phyloP scores from a whole-genome alignment of 768 basidiomycete species.

The Infundibulicybe gibba region DNA sequence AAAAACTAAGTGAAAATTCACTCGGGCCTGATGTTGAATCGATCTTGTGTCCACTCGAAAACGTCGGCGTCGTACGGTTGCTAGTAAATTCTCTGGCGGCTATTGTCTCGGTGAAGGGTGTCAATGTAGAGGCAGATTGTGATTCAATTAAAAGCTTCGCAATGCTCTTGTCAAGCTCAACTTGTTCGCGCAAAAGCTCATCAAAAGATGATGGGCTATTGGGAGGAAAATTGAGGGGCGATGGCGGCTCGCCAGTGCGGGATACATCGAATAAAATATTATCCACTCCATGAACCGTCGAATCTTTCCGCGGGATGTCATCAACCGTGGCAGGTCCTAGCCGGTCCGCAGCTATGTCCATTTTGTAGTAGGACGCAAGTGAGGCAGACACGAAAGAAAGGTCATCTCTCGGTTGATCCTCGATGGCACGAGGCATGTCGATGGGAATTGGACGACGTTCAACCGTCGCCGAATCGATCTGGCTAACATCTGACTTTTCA shows the following conservation, averaged over 20 bases:
- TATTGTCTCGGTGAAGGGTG: constrained; percentile 7
- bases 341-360: background rate
- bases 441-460: no score
- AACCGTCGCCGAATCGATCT: no score
- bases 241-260: constrained; percentile 6
- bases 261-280: constrained; percentile 21
- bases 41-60: constrained; percentile 13
- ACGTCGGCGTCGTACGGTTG: constrained; percentile 1
- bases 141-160: constrained; percentile 50
- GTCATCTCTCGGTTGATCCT: no score
- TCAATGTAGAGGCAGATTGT: no score
- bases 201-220: constrained; percentile 37
- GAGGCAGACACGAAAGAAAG: constrained; percentile 7
- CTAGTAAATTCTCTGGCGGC: constrained; percentile 2
- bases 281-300: constrained; percentile 44
- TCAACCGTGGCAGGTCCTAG: background rate
- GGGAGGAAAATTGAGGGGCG: constrained; percentile 11
- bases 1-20: constrained; percentile 70
- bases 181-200: constrained; percentile 56
- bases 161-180: constrained; percentile 62
- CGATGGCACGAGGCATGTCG: no score
- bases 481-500: no score
- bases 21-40: constrained; percentile 33
- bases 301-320: constrained; percentile 16
- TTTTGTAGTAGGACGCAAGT: constrained; percentile 30